Conservation (phyloP, 306 rosid genomes). For the Gynostemma pentaphyllum region DNA sequence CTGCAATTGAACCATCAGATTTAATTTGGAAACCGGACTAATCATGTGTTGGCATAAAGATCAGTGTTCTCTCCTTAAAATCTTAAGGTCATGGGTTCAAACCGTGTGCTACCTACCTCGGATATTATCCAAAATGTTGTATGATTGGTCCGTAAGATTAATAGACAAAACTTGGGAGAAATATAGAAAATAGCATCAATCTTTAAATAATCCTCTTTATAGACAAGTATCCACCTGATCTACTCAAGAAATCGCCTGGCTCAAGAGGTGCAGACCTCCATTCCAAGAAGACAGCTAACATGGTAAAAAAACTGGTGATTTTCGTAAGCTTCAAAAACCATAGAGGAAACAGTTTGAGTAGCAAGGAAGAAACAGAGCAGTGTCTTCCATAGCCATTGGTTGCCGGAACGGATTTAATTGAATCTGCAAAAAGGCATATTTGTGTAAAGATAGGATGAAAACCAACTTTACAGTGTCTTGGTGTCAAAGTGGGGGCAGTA, state of each 20-base stretch:
- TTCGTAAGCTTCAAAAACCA: constrained; percentile 43
- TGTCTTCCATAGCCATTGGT: constrained; percentile 61
- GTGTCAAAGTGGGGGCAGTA: background rate
- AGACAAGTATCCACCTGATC: background rate
- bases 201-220: background rate
- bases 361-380: constrained; percentile 73
- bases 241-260: background rate
- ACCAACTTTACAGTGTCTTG: background rate
- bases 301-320: background rate
- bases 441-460: background rate
- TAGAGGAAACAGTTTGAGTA: constrained; percentile 77
- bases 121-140: too few relatives aligned
- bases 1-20: too few relatives aligned
- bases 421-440: constrained; percentile 37
- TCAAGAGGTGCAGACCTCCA: background rate
- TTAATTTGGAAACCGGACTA: background rate
- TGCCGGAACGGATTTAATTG: constrained; percentile 91
- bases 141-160: too few relatives aligned
- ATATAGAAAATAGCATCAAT: background rate
- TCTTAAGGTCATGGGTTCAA: too few relatives aligned
- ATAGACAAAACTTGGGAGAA: background rate
- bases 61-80: too few relatives aligned
- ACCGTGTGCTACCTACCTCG: too few relatives aligned
- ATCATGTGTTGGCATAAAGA: too few relatives aligned
- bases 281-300: background rate